Evolutionary conservation across 2,329 filamentous ascomycete genomes (phyloP).

Genomic region (Sarocladium strictum): DNA sequence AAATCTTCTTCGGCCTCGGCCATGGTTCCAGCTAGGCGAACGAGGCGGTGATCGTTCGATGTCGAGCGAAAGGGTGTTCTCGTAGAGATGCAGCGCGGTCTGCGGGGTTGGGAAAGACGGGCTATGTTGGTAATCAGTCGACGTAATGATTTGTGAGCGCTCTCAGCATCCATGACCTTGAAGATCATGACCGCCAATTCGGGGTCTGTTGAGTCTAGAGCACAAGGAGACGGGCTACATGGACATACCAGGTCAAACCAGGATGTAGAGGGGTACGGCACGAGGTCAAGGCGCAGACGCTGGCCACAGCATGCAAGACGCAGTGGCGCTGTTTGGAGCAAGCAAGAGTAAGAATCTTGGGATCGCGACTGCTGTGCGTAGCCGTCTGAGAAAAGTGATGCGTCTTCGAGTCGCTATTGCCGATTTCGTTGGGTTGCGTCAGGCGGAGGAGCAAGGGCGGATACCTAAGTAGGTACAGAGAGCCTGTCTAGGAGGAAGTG

Average conservation of each 20-base stretch:
- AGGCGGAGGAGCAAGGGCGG: neutral
- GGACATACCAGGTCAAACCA: neutral
- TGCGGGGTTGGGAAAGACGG: conserved; percentile 17
- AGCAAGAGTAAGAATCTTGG: neutral
- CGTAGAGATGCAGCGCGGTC: conserved; percentile 11
- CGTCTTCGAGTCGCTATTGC: neutral
- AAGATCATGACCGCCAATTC: neutral
- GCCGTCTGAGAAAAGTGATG: neutral
- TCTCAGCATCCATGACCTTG: neutral
- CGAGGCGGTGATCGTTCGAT: conserved; percentile 8
- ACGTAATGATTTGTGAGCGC: conserved; percentile 15
- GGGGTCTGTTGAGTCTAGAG: neutral
- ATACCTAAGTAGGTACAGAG: neutral
- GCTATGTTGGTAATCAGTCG: conserved; percentile 26
- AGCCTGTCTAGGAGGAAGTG: neutral
- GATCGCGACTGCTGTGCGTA: neutral
- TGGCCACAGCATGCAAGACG: neutral
- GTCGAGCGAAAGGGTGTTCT: conserved; percentile 9
- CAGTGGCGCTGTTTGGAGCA: neutral
- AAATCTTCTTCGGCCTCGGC: conserved; percentile 80
- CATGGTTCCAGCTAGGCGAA: conserved; percentile 44
- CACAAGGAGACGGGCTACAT: neutral
- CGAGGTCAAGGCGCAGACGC: neutral
- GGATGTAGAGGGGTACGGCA: neutral
- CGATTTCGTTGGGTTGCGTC: neutral